Percentiles rank a stretch among this genome's conserved stretches.
Conservation (phyloP, 148 eudicot species). For the Amaranthus hypochondriacus region DNA sequence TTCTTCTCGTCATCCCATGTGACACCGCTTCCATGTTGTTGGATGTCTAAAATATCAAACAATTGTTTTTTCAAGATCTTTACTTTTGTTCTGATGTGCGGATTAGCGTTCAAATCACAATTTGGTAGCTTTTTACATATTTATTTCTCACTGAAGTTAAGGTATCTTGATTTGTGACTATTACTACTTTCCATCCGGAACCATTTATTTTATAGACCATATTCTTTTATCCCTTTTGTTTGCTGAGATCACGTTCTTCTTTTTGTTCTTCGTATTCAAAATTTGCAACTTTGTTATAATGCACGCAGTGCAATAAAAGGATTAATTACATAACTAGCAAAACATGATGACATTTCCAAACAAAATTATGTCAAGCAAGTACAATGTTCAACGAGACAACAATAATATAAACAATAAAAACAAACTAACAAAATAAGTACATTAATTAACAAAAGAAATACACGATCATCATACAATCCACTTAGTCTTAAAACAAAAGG, state of each 20-base stretch:
- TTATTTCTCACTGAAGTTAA: constrained; percentile 2
- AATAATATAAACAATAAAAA: background rate
- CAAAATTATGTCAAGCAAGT: background rate
- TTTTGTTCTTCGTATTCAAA: background rate
- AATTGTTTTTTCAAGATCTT: constrained; percentile 2
- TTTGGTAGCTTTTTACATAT: background rate
- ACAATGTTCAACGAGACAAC: background rate
- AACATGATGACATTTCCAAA: background rate
- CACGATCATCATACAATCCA: background rate
- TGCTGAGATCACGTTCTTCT: background rate
- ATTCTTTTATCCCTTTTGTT: background rate
- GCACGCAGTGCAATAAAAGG: background rate
- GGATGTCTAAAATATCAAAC: background rate
- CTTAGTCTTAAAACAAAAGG: too few relatives aligned
- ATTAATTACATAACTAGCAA: background rate
- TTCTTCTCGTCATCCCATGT: constrained; percentile 13
- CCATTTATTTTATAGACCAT: background rate
- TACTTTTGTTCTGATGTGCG: constrained; percentile 6
- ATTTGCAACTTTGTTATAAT: too few relatives aligned
- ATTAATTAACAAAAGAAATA: background rate
- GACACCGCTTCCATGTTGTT: constrained; percentile 2
- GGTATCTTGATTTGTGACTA: background rate
- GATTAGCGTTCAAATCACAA: background rate
- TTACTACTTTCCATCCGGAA: constrained; percentile 6
- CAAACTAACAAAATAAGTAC: background rate